Percentiles rank a stretch among this genome's conserved stretches.
Evolutionary conservation across 2,329 filamentous ascomycete species (phyloP).

Genomic region (Trichoderma sp.): DNA sequence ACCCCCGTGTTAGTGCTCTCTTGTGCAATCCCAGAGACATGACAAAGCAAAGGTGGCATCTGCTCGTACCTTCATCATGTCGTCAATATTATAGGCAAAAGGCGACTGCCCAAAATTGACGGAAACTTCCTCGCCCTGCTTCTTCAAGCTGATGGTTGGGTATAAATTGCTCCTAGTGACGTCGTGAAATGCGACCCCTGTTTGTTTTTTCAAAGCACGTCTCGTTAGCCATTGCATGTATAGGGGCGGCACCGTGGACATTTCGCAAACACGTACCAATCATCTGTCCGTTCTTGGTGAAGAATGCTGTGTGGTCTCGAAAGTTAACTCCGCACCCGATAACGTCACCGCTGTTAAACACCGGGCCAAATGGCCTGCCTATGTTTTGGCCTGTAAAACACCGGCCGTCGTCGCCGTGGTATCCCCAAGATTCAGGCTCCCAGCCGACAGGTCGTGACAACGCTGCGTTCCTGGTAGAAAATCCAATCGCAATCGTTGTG

Average conservation of each 20-base stretch:
- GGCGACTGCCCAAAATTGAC: constrained; percentile 69
- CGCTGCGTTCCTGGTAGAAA: constrained; percentile 52
- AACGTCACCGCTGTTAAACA: constrained; percentile 54
- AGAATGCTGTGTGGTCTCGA: constrained; percentile 61
- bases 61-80: constrained; percentile 66
- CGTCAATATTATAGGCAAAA: constrained; percentile 90
- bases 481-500: constrained; percentile 61
- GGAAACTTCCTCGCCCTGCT: constrained; percentile 57
- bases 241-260: neutral
- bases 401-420: constrained; percentile 66
- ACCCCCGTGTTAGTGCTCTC: neutral
- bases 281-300: constrained; percentile 61
- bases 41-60: neutral
- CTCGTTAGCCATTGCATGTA: neutral
- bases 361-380: constrained; percentile 55
- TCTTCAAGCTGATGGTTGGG: constrained; percentile 63
- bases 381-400: constrained; percentile 55
- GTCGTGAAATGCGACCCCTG: constrained; percentile 69
- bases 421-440: constrained; percentile 67
- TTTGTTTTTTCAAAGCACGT: constrained; percentile 42
- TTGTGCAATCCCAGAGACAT: neutral
- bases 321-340: constrained; percentile 68
- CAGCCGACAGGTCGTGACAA: constrained; percentile 60
- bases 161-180: constrained; percentile 62
- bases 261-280: constrained; percentile 43